These are phyloP conservation scores for Zoysia japonica DNA, from an alignment of 176 grass and related monocot genomes.

Conservation along the genomic window DNA sequence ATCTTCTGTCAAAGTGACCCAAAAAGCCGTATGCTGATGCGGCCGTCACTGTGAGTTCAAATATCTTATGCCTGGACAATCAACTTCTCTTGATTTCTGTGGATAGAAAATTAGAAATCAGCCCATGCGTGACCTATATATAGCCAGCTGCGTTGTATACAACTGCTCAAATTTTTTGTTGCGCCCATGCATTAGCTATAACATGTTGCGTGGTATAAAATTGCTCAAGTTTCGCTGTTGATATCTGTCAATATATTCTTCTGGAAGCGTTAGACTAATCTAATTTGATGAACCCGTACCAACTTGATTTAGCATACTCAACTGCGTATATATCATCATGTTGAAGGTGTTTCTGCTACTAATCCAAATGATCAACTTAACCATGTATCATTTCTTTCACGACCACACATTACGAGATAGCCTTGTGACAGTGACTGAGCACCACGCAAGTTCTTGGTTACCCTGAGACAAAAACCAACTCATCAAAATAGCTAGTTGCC, in stretches of 20 bases:
- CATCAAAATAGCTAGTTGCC: too few species aligned
- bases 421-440: not conserved
- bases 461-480: not conserved
- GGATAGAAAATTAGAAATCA: not conserved
- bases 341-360: not conserved
- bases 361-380: not conserved
- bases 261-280: too few species aligned
- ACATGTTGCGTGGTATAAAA: not conserved
- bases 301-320: not conserved
- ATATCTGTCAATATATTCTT: too few species aligned
- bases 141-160: not conserved
- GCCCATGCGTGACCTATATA: not conserved
- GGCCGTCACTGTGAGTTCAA: not conserved
- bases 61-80: not conserved
- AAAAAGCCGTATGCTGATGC: not conserved
- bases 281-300: too few species aligned
- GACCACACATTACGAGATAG: not conserved
- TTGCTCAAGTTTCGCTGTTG: not conserved
- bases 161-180: not conserved
- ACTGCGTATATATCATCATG: not conserved
- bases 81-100: not conserved
- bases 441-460: not conserved
- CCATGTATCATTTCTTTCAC: not conserved
- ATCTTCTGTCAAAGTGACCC: conserved; percentile 22
- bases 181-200: not conserved